These are phyloP conservation scores for Yamadazyma phyllophila DNA, from an alignment of 805 yeast genomes.

Conservation along the genomic window DNA sequence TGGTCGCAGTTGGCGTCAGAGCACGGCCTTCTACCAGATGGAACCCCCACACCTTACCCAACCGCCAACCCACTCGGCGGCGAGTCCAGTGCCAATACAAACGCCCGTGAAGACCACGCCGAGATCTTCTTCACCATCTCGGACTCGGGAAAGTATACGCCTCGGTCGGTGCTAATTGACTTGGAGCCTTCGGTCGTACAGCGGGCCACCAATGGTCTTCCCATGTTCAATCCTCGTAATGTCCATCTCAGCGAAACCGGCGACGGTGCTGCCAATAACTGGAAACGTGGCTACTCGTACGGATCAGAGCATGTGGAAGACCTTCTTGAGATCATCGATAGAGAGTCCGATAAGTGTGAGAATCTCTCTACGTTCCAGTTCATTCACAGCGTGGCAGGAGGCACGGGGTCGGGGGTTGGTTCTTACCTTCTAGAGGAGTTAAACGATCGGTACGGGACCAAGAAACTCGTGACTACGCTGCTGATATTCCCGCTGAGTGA, in stretches of 20 bases:
- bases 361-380: slow-evolving; percentile 87
- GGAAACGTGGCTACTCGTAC: slow-evolving; percentile 86
- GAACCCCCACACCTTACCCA: slow-evolving; percentile 44
- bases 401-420: slow-evolving; percentile 97
- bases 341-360: slow-evolving; percentile 89
- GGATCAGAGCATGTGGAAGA: slow-evolving; percentile 69
- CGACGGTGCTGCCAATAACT: slow-evolving; percentile 92
- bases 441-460: slow-evolving; percentile 73
- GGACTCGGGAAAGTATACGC: slow-evolving; percentile 77
- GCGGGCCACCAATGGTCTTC: slow-evolving; percentile 51
- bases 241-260: slow-evolving; percentile 78
- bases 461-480: slow-evolving; percentile 79
- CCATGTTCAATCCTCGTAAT: slow-evolving; percentile 81
- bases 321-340: slow-evolving; percentile 78
- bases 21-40: slow-evolving; percentile 77
- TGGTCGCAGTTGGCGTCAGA: slow-evolving; percentile 88
- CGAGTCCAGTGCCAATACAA: slow-evolving; percentile 8
- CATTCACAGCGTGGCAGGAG: slow-evolving; percentile 95
- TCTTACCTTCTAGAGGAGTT: slow-evolving; percentile 74
- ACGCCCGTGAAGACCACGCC: slow-evolving; percentile 59
- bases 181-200: slow-evolving; percentile 86
- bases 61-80: slow-evolving; percentile 13
- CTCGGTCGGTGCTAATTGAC: slow-evolving; percentile 82
- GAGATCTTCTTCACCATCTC: slow-evolving; percentile 79
- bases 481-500: slow-evolving; percentile 84